These are phyloP conservation scores for Pestalotiopsis sp. DNA, from an alignment of 2,329 filamentous ascomycete species.

Conservation along the genomic window DNA sequence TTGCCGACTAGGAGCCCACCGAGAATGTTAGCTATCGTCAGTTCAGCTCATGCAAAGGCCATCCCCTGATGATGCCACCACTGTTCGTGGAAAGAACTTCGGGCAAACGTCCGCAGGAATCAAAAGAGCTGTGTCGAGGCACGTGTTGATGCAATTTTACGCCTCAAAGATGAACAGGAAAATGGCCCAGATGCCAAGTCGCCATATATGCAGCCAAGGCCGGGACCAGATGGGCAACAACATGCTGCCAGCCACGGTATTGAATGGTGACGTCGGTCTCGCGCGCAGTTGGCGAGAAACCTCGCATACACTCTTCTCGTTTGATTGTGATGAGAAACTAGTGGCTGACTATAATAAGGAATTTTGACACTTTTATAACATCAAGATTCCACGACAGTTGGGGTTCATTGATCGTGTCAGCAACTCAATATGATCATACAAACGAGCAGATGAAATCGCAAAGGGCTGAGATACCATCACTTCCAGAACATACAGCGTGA, in stretches of 20 bases:
- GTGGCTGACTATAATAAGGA: too few relatives aligned
- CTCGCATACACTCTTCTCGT: too few relatives aligned
- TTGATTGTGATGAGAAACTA: too few relatives aligned
- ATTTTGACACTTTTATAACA: background rate
- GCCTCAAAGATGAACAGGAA: background rate
- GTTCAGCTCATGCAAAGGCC: constrained; percentile 2
- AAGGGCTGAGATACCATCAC: background rate
- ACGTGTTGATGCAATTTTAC: constrained; percentile 5
- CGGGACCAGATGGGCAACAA: background rate
- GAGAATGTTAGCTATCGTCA: background rate
- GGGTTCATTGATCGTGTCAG: background rate
- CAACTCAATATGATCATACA: background rate
- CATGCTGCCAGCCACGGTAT: background rate
- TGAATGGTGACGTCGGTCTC: too few relatives aligned
- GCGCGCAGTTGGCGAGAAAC: background rate
- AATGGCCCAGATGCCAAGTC: constrained; percentile 1
- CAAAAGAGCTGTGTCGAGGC: constrained; percentile 1
- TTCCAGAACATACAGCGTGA: background rate
- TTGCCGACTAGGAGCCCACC: background rate
- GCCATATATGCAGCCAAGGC: constrained; percentile 7
- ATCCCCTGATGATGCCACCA: background rate
- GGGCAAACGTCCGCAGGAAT: background rate
- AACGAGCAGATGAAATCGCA: background rate
- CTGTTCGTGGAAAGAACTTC: background rate
- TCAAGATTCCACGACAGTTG: background rate